Evolutionary conservation across 1,284 basidiomycete species (phyloP).

Genomic region (Neolentinus lepideus): DNA sequence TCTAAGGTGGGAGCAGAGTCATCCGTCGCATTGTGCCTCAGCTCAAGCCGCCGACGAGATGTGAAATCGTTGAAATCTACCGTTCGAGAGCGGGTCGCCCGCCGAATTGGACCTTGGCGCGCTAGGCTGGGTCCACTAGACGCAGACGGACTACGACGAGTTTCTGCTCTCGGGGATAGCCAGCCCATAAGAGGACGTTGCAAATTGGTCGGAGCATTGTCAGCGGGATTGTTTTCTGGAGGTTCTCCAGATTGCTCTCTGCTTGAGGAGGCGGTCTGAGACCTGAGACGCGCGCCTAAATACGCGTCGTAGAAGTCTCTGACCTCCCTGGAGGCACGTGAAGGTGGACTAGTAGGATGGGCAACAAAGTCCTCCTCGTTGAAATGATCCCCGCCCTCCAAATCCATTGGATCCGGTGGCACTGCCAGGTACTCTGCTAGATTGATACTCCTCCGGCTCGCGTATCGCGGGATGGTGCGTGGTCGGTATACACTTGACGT

Average conservation of each 20-base stretch:
- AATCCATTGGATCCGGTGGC: conserved; percentile 42
- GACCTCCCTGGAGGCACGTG: conserved; percentile 5
- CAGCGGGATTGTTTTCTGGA: background rate
- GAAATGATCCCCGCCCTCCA: conserved; percentile 42
- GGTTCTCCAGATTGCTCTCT: background rate
- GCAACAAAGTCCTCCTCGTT: conserved; percentile 42
- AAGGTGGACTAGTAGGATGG: conserved; percentile 24
- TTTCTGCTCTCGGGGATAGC: conserved; percentile 16
- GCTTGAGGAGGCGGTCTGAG: background rate
- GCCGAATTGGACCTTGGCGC: conserved; percentile 44
- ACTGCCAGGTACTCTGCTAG: conserved; percentile 41
- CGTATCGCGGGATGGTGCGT: conserved; percentile 22
- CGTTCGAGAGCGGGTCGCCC: conserved; percentile 40
- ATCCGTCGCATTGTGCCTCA: background rate
- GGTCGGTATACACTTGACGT: conserved; percentile 44
- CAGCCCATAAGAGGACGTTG: conserved; percentile 7
- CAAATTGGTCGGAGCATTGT: conserved; percentile 4
- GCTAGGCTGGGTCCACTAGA: conserved; percentile 19
- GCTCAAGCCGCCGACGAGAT: conserved; percentile 37
- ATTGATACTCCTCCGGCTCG: conserved; percentile 19
- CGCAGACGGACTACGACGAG: conserved; percentile 13
- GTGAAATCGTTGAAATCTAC: conserved; percentile 66
- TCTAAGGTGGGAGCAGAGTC: background rate
- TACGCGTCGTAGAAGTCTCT: conserved; percentile 20
- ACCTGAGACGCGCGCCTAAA: conserved; percentile 2